Conservation (phyloP, 176 grass and related monocot species). For the Juncus effusus region DNA sequence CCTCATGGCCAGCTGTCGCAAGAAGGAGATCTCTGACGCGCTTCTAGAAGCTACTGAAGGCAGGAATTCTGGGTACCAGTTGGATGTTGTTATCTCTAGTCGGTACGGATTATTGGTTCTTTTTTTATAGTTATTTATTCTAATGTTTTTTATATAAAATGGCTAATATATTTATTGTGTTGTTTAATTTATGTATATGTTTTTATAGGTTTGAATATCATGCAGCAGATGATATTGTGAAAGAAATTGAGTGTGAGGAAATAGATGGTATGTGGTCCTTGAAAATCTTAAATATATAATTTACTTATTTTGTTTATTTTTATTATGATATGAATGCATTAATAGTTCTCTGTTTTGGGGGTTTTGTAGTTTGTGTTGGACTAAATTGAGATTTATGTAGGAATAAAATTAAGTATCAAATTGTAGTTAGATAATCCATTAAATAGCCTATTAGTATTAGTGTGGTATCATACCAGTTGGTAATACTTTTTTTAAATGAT, state of each 20-base stretch:
- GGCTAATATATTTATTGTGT: slow-evolving; percentile 2
- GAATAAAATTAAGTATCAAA: too few species aligned
- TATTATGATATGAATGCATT: slow-evolving; percentile 1
- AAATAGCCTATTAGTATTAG: not conserved
- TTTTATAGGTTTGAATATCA: slow-evolving; percentile 79
- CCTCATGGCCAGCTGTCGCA: slow-evolving; percentile 77
- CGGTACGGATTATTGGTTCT: slow-evolving; percentile 34
- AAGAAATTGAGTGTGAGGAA: slow-evolving; percentile 82
- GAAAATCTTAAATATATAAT: not conserved
- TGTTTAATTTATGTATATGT: slow-evolving; percentile 2
- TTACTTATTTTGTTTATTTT: not conserved
- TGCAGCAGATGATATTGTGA: slow-evolving; percentile 74
- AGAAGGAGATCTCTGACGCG: slow-evolving; percentile 75
- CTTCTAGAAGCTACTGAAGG: slow-evolving; percentile 68
- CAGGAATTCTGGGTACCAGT: slow-evolving; percentile 65
- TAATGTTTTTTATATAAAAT: slow-evolving; percentile 18
- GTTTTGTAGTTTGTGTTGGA: not conserved
- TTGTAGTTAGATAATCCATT: too few species aligned
- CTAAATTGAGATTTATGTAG: too few species aligned
- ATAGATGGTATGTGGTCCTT: slow-evolving; percentile 53
- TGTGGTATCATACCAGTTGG: not conserved
- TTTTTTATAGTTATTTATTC: not conserved
- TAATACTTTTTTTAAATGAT: not conserved
- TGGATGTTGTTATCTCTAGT: slow-evolving; percentile 78
- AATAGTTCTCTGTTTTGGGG: not conserved